Percentiles rank a stretch among this genome's conserved stretches.
These are phyloP conservation scores for Ascochyta lentis DNA, from an alignment of 2,329 filamentous ascomycete species.

Conservation along the genomic window DNA sequence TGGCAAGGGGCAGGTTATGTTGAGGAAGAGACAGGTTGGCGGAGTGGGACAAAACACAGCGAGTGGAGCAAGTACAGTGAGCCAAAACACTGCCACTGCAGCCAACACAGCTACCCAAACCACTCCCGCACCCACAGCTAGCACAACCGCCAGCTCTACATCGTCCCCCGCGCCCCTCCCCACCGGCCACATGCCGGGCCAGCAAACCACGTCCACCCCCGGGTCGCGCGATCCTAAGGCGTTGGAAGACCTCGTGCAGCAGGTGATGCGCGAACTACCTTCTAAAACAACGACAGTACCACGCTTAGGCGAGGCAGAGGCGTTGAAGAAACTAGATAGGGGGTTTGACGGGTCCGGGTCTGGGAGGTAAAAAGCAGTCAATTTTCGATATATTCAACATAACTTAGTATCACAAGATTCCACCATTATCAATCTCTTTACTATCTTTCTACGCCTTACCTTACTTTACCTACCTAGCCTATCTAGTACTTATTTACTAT, in stretches of 20 bases:
- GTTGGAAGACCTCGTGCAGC: slow-evolving; percentile 53
- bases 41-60: slow-evolving; percentile 6
- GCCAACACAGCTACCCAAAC: neutral
- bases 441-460: no score
- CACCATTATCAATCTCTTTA: no score
- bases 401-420: no score
- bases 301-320: slow-evolving; percentile 45
- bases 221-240: slow-evolving; percentile 50
- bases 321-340: slow-evolving; percentile 55
- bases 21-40: slow-evolving; percentile 50
- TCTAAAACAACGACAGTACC: slow-evolving; percentile 41
- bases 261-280: slow-evolving; percentile 55
- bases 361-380: neutral
- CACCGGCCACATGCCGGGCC: neutral
- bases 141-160: neutral
- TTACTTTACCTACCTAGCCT: no score
- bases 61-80: neutral
- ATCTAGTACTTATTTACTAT: no score
- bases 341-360: slow-evolving; percentile 39
- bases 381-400: no score
- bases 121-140: neutral
- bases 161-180: neutral
- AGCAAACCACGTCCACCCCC: neutral
- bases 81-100: neutral
- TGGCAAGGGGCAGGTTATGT: slow-evolving; percentile 55